These are phyloP conservation scores for Chaetoceros muelleri DNA, from an alignment of 108 stramenopile species.

Conservation along the genomic window DNA sequence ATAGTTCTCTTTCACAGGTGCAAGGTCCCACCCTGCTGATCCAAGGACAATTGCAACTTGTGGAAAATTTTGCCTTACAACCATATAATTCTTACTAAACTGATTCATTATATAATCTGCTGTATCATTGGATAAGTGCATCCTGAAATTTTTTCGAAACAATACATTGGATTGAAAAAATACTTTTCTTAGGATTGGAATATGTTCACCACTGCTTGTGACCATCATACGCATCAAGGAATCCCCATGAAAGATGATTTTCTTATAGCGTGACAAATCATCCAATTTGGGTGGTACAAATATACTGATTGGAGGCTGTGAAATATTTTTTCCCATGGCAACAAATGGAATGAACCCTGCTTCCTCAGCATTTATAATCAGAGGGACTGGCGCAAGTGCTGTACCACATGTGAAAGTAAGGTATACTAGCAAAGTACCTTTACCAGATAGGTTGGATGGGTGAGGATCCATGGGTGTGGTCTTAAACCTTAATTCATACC, in stretches of 20 bases:
- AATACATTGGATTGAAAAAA: background rate
- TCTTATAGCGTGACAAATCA: background rate
- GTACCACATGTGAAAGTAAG: conserved; percentile 23
- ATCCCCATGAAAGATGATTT: background rate
- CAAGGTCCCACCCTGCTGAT: conserved; percentile 11
- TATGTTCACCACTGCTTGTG: too few relatives aligned
- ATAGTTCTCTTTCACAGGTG: background rate
- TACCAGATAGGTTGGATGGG: background rate
- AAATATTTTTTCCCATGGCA: background rate
- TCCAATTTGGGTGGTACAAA: conserved; percentile 4
- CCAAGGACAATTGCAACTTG: conserved; percentile 8
- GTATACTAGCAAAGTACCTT: conserved; percentile 2
- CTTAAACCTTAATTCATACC: conserved; percentile 10
- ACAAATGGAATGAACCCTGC: background rate
- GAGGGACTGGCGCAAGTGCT: background rate
- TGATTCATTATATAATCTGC: background rate
- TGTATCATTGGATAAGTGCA: background rate
- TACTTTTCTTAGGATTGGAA: background rate
- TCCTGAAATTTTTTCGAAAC: background rate
- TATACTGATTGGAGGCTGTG: conserved; percentile 4
- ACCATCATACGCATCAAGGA: background rate
- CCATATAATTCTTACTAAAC: background rate
- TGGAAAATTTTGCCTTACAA: background rate
- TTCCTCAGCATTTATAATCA: conserved; percentile 2
- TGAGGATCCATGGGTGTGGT: conserved; percentile 4